Base-by-base conservation (phyloP, 352 stramenopile genomes). In the Elongisporangium senticosum region DNA sequence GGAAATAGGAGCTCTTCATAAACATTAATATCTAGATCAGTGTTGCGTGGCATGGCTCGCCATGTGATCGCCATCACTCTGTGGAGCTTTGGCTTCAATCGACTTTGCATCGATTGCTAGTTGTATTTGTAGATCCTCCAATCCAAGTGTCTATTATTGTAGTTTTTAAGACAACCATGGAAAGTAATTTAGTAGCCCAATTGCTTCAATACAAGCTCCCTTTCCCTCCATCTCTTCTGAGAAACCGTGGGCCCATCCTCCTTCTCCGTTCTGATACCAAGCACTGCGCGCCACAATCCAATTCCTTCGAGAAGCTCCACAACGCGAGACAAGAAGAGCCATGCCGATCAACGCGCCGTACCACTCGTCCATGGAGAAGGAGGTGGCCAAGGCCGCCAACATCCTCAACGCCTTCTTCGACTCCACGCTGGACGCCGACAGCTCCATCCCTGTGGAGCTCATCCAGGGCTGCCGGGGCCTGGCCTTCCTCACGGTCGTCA, bases 341-440 rank as follows among this genome's bases (percentile, higher is more conserved):
- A 95, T 95, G 85, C 77, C 79, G 64, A 72, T 95, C 51, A 89
- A 95, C 74, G 82, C 87, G 70, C 86, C 86, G 47, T 93, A 92
- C 63, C 75, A 83, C 70, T 93, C 86, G 37, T 87, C 74, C 14
- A 95, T 95, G 86, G 83, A 92, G 62, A 93, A 93, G 72, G 86
- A 95, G 71, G 62, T 93, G 53, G 61, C 71, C 52, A 95, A 95
- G 64, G 83, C 82, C 24, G 73, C 83, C 39, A 87, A 78, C 58
- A 95, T 95, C 61, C 64, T 95, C 63, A 81, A 93, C 61, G 81
- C 80, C 24, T 95, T 91, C 64, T 93, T 95, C 66, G 66, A 74
- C 68, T 91, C 83, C 49, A 83, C 72, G 2, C 49, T 93, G 1
- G 71, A 81, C 50, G 81, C 82, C 39, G 86, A 95, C 72, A 80